These are phyloP conservation scores for Clarireedia sp. DNA, from an alignment of 2,329 filamentous ascomycete genomes.

Conservation along the genomic window DNA sequence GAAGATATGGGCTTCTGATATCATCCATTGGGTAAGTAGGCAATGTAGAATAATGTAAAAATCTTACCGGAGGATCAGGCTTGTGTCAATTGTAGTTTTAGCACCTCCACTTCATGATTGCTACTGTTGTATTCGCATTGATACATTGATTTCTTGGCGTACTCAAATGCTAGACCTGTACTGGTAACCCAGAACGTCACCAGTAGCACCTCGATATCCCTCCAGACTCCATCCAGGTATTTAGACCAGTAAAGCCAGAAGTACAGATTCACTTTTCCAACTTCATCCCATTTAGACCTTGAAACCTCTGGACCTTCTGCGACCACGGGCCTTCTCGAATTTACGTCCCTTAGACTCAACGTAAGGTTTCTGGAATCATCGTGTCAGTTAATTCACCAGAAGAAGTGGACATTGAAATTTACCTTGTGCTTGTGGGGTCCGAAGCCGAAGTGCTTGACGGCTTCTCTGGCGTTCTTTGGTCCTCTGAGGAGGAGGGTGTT, in stretches of 20 bases:
- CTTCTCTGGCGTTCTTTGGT: slow-evolving; percentile 96
- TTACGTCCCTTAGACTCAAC: slow-evolving; percentile 98
- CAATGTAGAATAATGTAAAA: not conserved
- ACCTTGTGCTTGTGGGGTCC: slow-evolving; percentile 98
- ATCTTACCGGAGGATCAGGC: not conserved
- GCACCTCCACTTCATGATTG: not conserved
- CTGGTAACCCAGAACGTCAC: slow-evolving; percentile 2
- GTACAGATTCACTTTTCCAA: slow-evolving; percentile 15
- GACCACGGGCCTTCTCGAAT: slow-evolving; percentile 98
- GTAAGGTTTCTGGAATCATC: slow-evolving; percentile 71
- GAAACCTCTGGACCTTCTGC: slow-evolving; percentile 97
- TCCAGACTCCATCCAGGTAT: slow-evolving; percentile 13
- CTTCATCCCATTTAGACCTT: slow-evolving; percentile 71
- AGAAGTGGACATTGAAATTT: slow-evolving; percentile 31
- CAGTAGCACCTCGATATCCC: slow-evolving; percentile 5
- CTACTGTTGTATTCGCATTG: slow-evolving; percentile 9
- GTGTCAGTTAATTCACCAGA: slow-evolving; percentile 28
- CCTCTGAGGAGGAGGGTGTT: slow-evolving; percentile 97
- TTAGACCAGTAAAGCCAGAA: slow-evolving; percentile 18
- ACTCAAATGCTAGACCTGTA: slow-evolving; percentile 3
- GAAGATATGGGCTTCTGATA: not conserved
- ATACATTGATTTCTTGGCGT: slow-evolving; percentile 7
- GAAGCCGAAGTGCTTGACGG: slow-evolving; percentile 98
- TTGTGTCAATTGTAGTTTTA: too few relatives aligned
- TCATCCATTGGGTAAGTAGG: not conserved